Evolutionary conservation across 345 rosid genomes (phyloP).

Genomic region (Dipteronia sinensis): DNA sequence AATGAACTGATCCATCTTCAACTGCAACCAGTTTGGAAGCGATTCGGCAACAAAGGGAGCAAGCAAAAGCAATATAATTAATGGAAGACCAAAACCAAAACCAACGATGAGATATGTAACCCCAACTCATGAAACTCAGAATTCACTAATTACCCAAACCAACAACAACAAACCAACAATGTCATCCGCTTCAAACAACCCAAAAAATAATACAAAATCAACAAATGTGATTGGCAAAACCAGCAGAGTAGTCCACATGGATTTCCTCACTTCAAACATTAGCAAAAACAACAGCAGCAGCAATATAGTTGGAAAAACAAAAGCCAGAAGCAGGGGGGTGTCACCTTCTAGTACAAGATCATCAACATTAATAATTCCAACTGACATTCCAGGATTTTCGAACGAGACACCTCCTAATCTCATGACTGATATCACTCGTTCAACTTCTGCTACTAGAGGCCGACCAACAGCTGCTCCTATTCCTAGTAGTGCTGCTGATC

Average conservation of each 20-base stretch:
- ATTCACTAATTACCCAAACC: conserved; percentile 17
- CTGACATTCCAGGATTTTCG: conserved; percentile 35
- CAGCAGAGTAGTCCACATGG: not conserved
- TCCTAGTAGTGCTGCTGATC: no score
- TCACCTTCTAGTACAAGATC: conserved; percentile 38
- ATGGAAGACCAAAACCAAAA: conserved; percentile 25
- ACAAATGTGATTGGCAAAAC: not conserved
- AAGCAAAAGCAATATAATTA: not conserved
- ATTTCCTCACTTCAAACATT: conserved; percentile 28
- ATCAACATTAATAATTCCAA: conserved; percentile 26
- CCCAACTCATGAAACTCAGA: conserved; percentile 20
- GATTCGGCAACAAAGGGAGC: conserved; percentile 16
- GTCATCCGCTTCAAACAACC: conserved; percentile 4
- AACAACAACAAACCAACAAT: conserved; percentile 16
- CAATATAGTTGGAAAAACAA: conserved; percentile 21
- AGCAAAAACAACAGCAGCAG: not conserved
- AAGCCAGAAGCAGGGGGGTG: conserved; percentile 32
- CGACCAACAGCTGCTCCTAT: conserved; percentile 21
- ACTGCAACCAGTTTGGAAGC: conserved; percentile 36
- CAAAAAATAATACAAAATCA: not conserved
- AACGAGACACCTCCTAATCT: conserved; percentile 44
- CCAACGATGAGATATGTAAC: conserved; percentile 21
- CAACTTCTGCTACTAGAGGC: conserved; percentile 42
- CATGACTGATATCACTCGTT: conserved; percentile 26
- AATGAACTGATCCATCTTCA: no score